Evolutionary conservation across 2,329 filamentous ascomycete species (phyloP), one percentile per base, ranked within the genome.

Genomic region (Stagonosporopsis chrysanthemi): DNA sequence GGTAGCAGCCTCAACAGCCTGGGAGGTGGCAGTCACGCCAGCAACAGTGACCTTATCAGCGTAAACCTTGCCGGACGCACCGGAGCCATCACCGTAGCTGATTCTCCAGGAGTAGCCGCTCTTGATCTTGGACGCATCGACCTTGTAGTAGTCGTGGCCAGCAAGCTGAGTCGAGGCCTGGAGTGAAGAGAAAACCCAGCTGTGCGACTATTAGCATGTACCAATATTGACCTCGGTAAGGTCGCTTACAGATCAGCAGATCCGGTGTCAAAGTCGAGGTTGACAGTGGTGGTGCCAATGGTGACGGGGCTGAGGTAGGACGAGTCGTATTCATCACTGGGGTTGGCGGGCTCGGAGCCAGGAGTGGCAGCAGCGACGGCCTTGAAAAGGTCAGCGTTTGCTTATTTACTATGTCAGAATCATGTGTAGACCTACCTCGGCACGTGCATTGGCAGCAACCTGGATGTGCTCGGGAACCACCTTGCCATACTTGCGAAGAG

Each of bases 251-350:
- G 83, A 76, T 90, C 88, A 39, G 86, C 81, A 61, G 81, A 89
- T 61, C 81, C 88, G 14, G 90, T 92, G 64, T 92, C 90, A 58
- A 92, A 83, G 70, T 91, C 88, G 58, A 92, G 73, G 57, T 86
- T 83, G 61, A 91, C 71, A 3, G 78, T 83, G 65, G 88, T 86
- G 69, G 83, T 77, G 41, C 89, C 90, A 60, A 92, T 79, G 2
- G 79, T 81, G 43, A 92, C 84, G 0, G 87, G 85, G 62, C 62
- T 65, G 51, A 74, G 58, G 55, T 73, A 74, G 14, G 66, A 61
- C 7, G 66, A 67, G 39, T 76, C 74, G 57, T 72, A 70, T 33
- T 73, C 61, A 52, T 81, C 79, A 54, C 71, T 69, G 12, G 79
- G 79, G 35, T 70, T 73, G 44, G 79, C 78, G 51, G 74, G 64